phyloP scores from a whole-genome alignment of 305 asterid species.

The Fraxinus velutina region DNA sequence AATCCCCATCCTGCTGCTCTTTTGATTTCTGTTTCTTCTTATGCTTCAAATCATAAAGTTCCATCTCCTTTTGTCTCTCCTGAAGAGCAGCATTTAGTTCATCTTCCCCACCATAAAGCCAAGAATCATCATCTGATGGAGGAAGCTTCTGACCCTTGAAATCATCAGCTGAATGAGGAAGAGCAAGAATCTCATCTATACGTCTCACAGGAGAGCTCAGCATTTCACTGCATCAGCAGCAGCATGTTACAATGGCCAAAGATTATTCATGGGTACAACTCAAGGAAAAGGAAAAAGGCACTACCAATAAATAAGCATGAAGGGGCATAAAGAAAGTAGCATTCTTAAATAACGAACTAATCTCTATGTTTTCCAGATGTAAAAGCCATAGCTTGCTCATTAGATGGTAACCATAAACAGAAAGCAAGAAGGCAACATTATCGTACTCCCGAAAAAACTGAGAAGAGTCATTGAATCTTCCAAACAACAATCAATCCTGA shows the following conservation, averaged over 20 bases:
- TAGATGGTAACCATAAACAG: not conserved
- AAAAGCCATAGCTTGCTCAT: conserved; percentile 5
- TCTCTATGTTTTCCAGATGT: not conserved
- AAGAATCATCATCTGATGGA: conserved; percentile 86
- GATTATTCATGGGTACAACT: not conserved
- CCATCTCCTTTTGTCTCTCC: conserved; percentile 93
- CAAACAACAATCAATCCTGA: not conserved
- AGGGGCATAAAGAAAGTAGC: not conserved
- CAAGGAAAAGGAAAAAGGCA: not conserved
- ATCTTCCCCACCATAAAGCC: conserved; percentile 90
- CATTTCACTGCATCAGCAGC: conserved; percentile 55
- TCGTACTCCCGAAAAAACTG: not conserved
- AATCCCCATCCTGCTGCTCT: conserved; percentile 49
- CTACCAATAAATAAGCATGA: not conserved
- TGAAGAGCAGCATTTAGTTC: conserved; percentile 75
- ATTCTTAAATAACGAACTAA: not conserved
- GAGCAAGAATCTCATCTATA: conserved; percentile 78
- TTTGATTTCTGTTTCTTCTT: conserved; percentile 57
- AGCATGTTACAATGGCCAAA: conserved; percentile 23
- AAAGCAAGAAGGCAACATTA: not conserved
- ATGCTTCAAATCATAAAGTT: conserved; percentile 47
- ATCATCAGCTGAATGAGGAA: conserved; percentile 60
- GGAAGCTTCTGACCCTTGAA: conserved; percentile 65
- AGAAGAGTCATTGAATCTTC: not conserved
- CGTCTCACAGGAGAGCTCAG: conserved; percentile 70